A percentile compares a stretch with the other conserved stretches of the same genome.
Conservation (phyloP, 2,329 filamentous ascomycete species). For the Botrytis galanthina region DNA sequence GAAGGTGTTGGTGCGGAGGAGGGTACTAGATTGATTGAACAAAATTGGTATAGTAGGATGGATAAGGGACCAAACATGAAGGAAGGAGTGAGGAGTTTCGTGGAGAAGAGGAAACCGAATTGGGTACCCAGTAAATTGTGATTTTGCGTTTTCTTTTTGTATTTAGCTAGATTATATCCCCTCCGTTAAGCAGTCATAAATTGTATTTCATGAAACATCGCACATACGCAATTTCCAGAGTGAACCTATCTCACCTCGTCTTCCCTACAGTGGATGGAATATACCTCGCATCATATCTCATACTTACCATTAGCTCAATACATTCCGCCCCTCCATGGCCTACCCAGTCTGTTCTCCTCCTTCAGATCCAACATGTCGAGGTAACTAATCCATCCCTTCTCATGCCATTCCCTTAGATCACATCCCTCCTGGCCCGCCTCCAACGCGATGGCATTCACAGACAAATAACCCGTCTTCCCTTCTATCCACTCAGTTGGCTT, state of each 20-base stretch:
- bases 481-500: conserved; percentile 36
- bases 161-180: conserved; percentile 15
- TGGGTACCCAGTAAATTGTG: conserved; percentile 66
- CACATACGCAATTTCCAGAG: not conserved
- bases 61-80: conserved; percentile 68
- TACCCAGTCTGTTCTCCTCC: conserved; percentile 24
- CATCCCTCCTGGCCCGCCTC: conserved; percentile 42
- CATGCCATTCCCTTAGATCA: conserved; percentile 41
- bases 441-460: conserved; percentile 42
- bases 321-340: conserved; percentile 33
- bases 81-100: conserved; percentile 73
- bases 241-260: not conserved
- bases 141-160: conserved; percentile 21
- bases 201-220: not conserved
- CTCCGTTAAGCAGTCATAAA: not conserved
- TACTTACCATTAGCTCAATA: conserved; percentile 27
- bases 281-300: too few relatives aligned
- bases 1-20: conserved; percentile 64
- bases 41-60: conserved; percentile 58
- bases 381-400: conserved; percentile 39
- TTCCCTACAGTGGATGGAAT: not conserved
- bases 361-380: conserved; percentile 27
- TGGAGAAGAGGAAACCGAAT: conserved; percentile 67
- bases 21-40: conserved; percentile 53
- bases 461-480: conserved; percentile 37